Percentiles rank a stretch among this genome's conserved stretches.
These are phyloP conservation scores for Agrocybe praecox DNA, from an alignment of 768 basidiomycete genomes.

Conservation along the genomic window DNA sequence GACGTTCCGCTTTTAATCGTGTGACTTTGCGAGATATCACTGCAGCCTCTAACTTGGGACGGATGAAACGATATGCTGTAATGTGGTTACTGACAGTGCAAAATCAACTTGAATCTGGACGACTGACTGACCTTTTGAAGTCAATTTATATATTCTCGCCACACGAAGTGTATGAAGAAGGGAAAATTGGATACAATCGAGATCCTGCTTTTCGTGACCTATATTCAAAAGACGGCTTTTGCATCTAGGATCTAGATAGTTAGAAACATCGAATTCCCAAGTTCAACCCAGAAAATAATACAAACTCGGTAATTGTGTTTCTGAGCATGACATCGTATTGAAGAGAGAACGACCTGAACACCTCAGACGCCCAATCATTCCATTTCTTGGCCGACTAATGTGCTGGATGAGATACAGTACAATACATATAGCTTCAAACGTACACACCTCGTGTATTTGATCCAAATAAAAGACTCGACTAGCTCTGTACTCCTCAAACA, in stretches of 20 bases:
- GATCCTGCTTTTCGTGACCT: slow-evolving; percentile 19
- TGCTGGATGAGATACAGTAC: not conserved
- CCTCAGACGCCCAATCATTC: slow-evolving; percentile 20
- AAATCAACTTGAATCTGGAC: not conserved
- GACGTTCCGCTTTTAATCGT: slow-evolving; percentile 17
- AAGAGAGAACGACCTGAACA: slow-evolving; percentile 11
- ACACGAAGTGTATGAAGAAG: slow-evolving; percentile 13
- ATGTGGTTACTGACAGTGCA: not conserved
- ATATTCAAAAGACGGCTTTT: slow-evolving; percentile 17
- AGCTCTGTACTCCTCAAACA: slow-evolving; percentile 16
- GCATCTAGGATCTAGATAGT: slow-evolving; percentile 10
- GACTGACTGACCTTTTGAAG: slow-evolving; percentile 9
- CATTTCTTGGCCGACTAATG: slow-evolving; percentile 8
- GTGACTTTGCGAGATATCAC: slow-evolving; percentile 11
- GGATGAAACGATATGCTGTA: slow-evolving; percentile 19
- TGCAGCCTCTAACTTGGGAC: slow-evolving; percentile 14
- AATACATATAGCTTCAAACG: not conserved
- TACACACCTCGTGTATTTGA: slow-evolving; percentile 10
- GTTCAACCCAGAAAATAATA: not conserved
- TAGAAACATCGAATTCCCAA: not conserved
- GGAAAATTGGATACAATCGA: slow-evolving; percentile 9
- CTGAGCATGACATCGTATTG: slow-evolving; percentile 11
- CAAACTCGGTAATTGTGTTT: slow-evolving; percentile 8
- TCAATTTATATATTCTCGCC: slow-evolving; percentile 11
- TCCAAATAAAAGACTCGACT: not conserved